Base-by-base conservation (phyloP, 148 eudicot species). In the Talinum fruticosum region DNA sequence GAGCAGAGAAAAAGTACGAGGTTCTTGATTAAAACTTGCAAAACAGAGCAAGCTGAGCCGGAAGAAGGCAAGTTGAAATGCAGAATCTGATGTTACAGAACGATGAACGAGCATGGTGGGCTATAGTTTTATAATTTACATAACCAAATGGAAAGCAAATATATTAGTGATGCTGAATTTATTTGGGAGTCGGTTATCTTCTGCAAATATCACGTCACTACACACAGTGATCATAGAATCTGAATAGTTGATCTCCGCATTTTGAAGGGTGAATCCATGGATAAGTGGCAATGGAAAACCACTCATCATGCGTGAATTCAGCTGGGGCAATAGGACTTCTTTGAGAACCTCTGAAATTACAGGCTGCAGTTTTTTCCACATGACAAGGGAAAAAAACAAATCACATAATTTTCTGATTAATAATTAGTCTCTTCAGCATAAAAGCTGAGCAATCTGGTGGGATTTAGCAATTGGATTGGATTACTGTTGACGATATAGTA, bases 251-350 rank as follows among this genome's bases (percentile, higher is more conserved):
- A 95, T 75, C 75, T 82, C 75, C 32, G 96, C 90, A 72, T 91
- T 81, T 47, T 84, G 84, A 80, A 95, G 87, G 61, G 74, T 75
- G 73, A 91, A 90, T 49, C 98, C 97, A 82, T 82, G 88, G 78
- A 90, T 77, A 26, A 81, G 38, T 0, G 98, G 98, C 85, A 95
- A 79, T 3, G 87, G 87, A 49, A 87, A 79, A 29, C 98, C 98
- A 73, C 73, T 71, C 41, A 75, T 67, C 67, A 95, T 89, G 18
- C 78, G 83, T 26, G 73, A 10, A 76, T 92, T 95, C 81, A 89
- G 73, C n/a, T 75, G 86, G 1, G 98, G 98, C 78, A 91, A 44
- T 54, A 90, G 49, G 67, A 84, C 82, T 16, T 87, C 87, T 80
- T 79, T 83, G 49, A 95, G 78, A 16, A 79, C 82, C 32, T 88